These are phyloP conservation scores for Bryum argenteum DNA, from an alignment of 225 moss, liverwort and hornwort species.

Conservation along the genomic window DNA sequence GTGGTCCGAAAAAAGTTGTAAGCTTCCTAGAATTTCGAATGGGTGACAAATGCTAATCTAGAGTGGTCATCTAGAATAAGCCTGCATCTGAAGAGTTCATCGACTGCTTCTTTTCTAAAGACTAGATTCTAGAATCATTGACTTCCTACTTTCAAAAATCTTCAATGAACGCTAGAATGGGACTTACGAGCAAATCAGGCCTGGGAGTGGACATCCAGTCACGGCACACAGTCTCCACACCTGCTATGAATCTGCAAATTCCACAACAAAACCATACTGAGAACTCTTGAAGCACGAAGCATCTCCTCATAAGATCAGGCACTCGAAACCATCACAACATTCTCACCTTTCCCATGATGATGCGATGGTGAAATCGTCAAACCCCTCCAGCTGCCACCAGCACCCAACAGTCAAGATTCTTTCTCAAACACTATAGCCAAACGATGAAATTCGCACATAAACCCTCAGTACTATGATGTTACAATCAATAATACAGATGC, in stretches of 20 bases:
- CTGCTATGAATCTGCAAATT: slow-evolving; percentile 77
- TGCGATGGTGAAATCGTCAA: slow-evolving; percentile 99
- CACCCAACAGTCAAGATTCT: background rate
- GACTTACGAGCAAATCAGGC: slow-evolving; percentile 57
- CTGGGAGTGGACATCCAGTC: slow-evolving; percentile 81
- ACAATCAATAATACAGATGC: no score
- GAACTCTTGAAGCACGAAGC: slow-evolving; percentile 18
- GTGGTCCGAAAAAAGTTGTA: no score
- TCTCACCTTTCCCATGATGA: slow-evolving; percentile 96
- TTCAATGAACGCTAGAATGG: slow-evolving; percentile 15
- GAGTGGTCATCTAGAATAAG: background rate
- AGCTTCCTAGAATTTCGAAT: no score
- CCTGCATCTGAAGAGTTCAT: slow-evolving; percentile 3
- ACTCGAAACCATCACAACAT: slow-evolving; percentile 21
- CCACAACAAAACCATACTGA: slow-evolving; percentile 18
- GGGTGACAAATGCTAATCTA: background rate
- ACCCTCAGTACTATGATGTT: no score
- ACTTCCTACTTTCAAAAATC: background rate
- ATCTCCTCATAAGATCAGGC: background rate
- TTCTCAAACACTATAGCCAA: no score
- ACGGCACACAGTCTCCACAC: slow-evolving; percentile 76
- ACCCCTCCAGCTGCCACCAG: slow-evolving; percentile 80
- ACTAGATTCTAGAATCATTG: background rate
- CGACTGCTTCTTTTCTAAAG: slow-evolving; percentile 3
- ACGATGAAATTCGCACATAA: no score